phyloP scores from a whole-genome alignment of 2,329 filamentous ascomycete species.

The Xylaria sp. region DNA sequence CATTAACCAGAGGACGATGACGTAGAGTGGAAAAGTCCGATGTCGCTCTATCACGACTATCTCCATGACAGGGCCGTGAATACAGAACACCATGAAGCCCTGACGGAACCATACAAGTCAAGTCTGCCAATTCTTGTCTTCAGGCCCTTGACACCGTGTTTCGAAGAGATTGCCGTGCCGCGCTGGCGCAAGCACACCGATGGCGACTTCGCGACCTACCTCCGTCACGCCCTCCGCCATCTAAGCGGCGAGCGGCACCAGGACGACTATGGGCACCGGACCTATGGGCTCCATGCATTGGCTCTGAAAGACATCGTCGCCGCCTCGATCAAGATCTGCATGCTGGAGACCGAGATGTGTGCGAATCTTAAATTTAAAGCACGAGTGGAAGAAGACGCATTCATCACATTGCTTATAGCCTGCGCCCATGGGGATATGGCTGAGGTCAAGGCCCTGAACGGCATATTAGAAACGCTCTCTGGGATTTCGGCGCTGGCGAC shows the following conservation, averaged over 20 bases:
- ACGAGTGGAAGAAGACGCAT: slow-evolving; percentile 1
- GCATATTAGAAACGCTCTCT: background rate
- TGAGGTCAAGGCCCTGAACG: slow-evolving; percentile 3
- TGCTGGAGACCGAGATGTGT: slow-evolving; percentile 10
- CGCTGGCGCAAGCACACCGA: slow-evolving; percentile 2
- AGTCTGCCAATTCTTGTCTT: background rate
- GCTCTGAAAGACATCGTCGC: slow-evolving; percentile 11
- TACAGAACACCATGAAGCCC: background rate
- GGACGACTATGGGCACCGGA: slow-evolving; percentile 11
- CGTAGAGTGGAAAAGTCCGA: slow-evolving; percentile 4
- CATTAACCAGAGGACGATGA: background rate
- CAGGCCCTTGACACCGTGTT: slow-evolving; percentile 12
- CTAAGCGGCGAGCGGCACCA: slow-evolving; percentile 11
- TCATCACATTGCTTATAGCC: slow-evolving; percentile 14
- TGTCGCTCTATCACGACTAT: slow-evolving; percentile 23
- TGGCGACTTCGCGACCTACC: slow-evolving; percentile 14
- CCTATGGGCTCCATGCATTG: slow-evolving; percentile 13
- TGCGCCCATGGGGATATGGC: slow-evolving; percentile 14
- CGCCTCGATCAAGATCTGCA: slow-evolving; percentile 20
- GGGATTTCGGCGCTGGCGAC: slow-evolving; percentile 14
- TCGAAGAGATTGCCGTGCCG: slow-evolving; percentile 19
- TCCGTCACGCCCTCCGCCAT: slow-evolving; percentile 21
- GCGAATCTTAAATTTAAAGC: background rate
- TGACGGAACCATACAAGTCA: background rate
- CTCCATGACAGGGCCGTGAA: background rate